Evolutionary conservation across 176 grass and related monocot genomes (phyloP), one percentile per base, ranked within the genome.

Genomic region (Aechmea fasciata): DNA sequence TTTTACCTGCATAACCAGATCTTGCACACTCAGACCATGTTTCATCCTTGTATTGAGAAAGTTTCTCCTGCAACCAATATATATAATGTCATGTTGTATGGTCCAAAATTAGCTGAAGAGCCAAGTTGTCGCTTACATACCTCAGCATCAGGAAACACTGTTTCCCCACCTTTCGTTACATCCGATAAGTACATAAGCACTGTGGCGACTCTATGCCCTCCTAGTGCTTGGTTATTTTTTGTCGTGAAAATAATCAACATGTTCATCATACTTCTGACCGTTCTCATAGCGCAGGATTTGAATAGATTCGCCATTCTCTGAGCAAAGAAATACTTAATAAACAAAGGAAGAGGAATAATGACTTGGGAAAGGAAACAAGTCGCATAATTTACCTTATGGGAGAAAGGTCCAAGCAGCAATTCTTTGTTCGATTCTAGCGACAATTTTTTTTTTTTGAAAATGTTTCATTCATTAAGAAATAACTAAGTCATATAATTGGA

Each of bases 161-260:
- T 96, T 65, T 96, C 92, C 77, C 92, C 92, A 20, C 88, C 92
- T 69, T 89, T 91, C 81, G 78, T 79, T 75, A 91, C 73, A 68
- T 89, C 63, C 66, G 88, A 96, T 69, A 96, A 69, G 73, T 96
- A 96, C 85, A 96, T 91, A 47, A 96, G 76, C 54, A 96, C 85
- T 65, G 92, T 96, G 3, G 83, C 83, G 18, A 96, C 80, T 33
- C 92, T 83, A 72, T 96, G 88, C 2, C 88, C 92, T n/a, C 92
- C 92, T 1, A 89, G 85, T 52, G 79, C 80, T 83, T 87, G 83
- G 82, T 89, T 96, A 55, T 77, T 84, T 84, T 82, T 91, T 86
- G 70, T 96, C 88, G 55, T 89, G 83, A 66, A 96, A 96, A 78
- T 81, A 96, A 81, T 96, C 88, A 65, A 73, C 87, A 78, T 96